Base-by-base conservation (phyloP, 2,329 filamentous ascomycete species). In the Zopfia rhizophila region DNA sequence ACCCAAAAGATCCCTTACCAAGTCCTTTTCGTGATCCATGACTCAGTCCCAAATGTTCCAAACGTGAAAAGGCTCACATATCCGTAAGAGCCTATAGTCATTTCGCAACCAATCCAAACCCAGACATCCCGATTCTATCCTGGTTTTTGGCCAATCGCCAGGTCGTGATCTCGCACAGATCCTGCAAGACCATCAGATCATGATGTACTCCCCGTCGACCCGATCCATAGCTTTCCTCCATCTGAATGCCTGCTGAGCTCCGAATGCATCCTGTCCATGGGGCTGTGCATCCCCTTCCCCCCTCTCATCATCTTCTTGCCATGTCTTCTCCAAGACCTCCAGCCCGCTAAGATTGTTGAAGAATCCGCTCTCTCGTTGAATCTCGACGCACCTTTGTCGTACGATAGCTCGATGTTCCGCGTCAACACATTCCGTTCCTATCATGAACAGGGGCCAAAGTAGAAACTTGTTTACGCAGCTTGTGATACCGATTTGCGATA, bases 401-500 rank as follows among this genome's bases (percentile, higher is more conserved):
- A 97, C 88, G 47, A 92, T 84, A 45, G 84, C 83, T 53, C 92
- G 88, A 63, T 96, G 89, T 38, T 86, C 78, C 61, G 89, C 85
- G 56, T 90, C 88, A 53, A 94, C 87, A 61, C 91, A 96, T 75
- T 97, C 93, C 16, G 90, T 91, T 14, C 92, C 92, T 1, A 88
- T 86, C 39, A 97, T 88, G 68, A 97, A 96, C 3, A 97, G 81
- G 3, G 93, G 92, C 93, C 92, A 97, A 7, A 97, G 83, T 7
- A 97, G 76, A 68, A 96, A 96, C 66, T 96, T 95, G 72, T 96
- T 88, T 25, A 88, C 86, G 35, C 80, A 82, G 60, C 83, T 85
- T 28, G 82, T 88, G 3, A 86, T 81, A 51, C 90, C 86, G 25
- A 97, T 85, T 40, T 86, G 87, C 5, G 86, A 88, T 45, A 94